Conservation (phyloP, 176 grass and related monocot species). For the Paspalum vaginatum region DNA sequence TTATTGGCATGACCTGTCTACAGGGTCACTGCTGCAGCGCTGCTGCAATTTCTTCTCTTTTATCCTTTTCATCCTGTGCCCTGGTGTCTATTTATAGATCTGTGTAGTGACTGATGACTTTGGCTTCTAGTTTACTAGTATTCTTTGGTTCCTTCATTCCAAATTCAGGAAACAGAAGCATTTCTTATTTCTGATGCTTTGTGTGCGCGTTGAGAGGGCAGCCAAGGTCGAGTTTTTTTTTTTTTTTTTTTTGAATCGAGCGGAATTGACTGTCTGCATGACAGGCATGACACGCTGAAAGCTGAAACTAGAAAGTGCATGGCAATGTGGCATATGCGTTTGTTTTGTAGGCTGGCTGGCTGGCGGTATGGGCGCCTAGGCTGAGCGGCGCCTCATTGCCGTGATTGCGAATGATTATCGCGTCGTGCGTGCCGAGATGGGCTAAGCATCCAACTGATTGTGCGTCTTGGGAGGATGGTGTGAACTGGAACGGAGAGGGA, state of each 20-base stretch:
- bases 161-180: background rate
- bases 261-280: no score
- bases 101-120: conserved; percentile 33
- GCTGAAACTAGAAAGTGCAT: conserved; percentile 8
- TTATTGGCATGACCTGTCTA: conserved; percentile 25
- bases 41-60: conserved; percentile 8
- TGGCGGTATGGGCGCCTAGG: background rate
- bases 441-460: background rate
- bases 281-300: no score
- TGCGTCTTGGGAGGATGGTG: background rate
- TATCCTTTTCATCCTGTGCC: background rate
- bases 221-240: no score
- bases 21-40: background rate
- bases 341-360: background rate
- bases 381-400: background rate
- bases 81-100: conserved; percentile 32
- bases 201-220: no score
- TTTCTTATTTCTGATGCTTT: background rate
- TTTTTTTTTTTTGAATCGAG: background rate
- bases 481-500: background rate
- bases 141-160: conserved; percentile 32
- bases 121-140: conserved; percentile 17
- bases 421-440: conserved; percentile 3
- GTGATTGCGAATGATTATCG: conserved; percentile 9
- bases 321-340: background rate